phyloP scores from a whole-genome alignment of 495 filamentous ascomycete species.

The Penicillium psychrofluorescens region DNA sequence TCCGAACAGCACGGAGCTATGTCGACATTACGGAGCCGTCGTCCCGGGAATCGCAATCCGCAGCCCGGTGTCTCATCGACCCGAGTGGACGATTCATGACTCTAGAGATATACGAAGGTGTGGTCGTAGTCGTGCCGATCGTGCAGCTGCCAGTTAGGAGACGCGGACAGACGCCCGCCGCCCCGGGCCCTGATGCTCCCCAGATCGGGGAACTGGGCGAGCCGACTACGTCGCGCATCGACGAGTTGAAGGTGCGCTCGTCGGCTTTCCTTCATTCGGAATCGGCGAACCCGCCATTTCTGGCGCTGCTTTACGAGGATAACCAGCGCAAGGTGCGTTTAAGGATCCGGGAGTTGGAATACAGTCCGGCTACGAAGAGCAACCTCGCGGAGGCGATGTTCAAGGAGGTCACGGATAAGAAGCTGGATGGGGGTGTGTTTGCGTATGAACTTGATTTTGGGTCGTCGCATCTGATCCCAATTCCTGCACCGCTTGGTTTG shows the following conservation, averaged over 20 bases:
- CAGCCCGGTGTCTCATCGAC: slow-evolving; percentile 73
- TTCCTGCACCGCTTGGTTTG: slow-evolving; percentile 55
- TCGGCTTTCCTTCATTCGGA: slow-evolving; percentile 74
- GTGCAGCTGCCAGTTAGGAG: slow-evolving; percentile 52
- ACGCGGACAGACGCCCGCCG: slow-evolving; percentile 17
- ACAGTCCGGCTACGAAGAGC: slow-evolving; percentile 35
- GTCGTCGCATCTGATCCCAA: slow-evolving; percentile 76
- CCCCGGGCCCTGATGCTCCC: slow-evolving; percentile 22
- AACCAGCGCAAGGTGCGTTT: slow-evolving; percentile 55
- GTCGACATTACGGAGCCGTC: slow-evolving; percentile 72
- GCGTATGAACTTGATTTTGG: slow-evolving; percentile 62
- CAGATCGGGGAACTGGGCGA: slow-evolving; percentile 55
- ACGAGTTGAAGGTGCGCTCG: slow-evolving; percentile 80
- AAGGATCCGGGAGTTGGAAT: slow-evolving; percentile 51
- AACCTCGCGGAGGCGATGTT: slow-evolving; percentile 45
- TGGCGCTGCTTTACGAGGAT: slow-evolving; percentile 81
- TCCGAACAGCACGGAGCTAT: slow-evolving; percentile 63
- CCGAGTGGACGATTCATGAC: slow-evolving; percentile 76
- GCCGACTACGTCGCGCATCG: slow-evolving; percentile 65
- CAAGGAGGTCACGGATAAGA: slow-evolving; percentile 35
- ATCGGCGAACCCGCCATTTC: slow-evolving; percentile 53
- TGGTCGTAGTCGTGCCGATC: slow-evolving; percentile 70
- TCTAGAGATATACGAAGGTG: slow-evolving; percentile 81
- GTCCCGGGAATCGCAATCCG: slow-evolving; percentile 68
- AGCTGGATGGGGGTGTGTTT: slow-evolving; percentile 22